phyloP scores from a whole-genome alignment of 306 rosid genomes.

The Prunus armeniaca region DNA sequence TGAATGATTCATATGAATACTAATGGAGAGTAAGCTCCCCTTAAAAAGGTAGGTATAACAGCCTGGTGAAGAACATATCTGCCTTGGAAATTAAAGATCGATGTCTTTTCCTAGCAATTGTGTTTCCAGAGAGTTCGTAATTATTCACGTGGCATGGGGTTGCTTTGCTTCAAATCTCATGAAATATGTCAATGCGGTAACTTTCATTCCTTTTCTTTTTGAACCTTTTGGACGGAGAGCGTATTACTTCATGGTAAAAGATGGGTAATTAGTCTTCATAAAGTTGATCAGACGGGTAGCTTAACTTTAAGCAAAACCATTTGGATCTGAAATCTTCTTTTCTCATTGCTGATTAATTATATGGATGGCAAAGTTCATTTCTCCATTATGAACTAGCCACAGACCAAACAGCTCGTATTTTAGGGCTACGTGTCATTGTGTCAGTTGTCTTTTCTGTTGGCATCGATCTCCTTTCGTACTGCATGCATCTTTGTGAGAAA shows the following conservation, averaged over 20 bases:
- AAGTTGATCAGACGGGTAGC: not conserved
- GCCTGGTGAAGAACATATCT: too few relatives aligned
- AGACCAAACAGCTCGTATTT: not conserved
- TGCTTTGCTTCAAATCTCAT: constrained; percentile 1
- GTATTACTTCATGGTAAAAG: not conserved
- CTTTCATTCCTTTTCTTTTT: not conserved
- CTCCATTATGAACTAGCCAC: not conserved
- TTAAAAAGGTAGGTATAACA: not conserved
- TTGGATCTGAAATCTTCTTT: not conserved
- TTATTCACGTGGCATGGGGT: constrained; percentile 1
- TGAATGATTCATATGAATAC: not conserved
- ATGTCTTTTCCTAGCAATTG: not conserved
- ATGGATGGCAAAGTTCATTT: not conserved
- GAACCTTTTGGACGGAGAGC: too few relatives aligned
- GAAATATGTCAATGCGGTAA: not conserved
- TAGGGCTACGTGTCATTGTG: not conserved
- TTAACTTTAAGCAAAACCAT: not conserved
- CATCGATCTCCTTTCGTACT: not conserved
- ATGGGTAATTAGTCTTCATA: not conserved
- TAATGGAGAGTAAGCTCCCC: not conserved
- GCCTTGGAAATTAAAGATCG: not conserved
- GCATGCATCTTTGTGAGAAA: not conserved
- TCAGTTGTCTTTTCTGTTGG: not conserved
- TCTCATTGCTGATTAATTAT: not conserved
- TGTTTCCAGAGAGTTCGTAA: not conserved